These are phyloP conservation scores for Pseudoneurospora amorphoporcata DNA, from an alignment of 495 filamentous ascomycete genomes.

Conservation along the genomic window DNA sequence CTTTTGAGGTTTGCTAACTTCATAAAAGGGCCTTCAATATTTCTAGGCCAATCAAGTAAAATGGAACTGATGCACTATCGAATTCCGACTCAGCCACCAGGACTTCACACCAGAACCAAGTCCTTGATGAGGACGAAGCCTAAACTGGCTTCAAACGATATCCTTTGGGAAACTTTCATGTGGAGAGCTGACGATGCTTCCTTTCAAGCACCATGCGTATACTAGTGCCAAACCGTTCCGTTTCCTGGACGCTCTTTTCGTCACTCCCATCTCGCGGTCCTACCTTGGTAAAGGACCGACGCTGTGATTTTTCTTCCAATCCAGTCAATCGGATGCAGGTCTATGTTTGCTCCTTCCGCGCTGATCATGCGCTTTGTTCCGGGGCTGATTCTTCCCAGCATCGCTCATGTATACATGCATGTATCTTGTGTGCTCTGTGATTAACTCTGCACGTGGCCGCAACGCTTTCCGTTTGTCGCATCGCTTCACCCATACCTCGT, in stretches of 20 bases:
- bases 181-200: background rate
- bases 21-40: background rate
- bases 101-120: background rate
- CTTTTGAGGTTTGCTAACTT: background rate
- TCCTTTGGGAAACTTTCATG: background rate
- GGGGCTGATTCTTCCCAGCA: background rate
- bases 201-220: background rate
- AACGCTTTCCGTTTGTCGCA: background rate
- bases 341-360: background rate
- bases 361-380: background rate
- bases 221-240: background rate
- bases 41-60: background rate
- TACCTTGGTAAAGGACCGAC: background rate
- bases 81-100: background rate
- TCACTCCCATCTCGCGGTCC: background rate
- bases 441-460: background rate
- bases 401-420: background rate
- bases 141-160: background rate
- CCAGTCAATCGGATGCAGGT: background rate
- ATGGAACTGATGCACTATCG: background rate
- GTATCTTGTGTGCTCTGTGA: background rate
- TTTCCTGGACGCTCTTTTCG: background rate
- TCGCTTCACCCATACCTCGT: background rate
- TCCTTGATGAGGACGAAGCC: background rate
- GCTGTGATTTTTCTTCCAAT: background rate